A percentile compares a stretch with the other conserved stretches of the same genome.
These are phyloP conservation scores for Punctularia strigosozonata DNA, from an alignment of 768 basidiomycete genomes.

Conservation along the genomic window DNA sequence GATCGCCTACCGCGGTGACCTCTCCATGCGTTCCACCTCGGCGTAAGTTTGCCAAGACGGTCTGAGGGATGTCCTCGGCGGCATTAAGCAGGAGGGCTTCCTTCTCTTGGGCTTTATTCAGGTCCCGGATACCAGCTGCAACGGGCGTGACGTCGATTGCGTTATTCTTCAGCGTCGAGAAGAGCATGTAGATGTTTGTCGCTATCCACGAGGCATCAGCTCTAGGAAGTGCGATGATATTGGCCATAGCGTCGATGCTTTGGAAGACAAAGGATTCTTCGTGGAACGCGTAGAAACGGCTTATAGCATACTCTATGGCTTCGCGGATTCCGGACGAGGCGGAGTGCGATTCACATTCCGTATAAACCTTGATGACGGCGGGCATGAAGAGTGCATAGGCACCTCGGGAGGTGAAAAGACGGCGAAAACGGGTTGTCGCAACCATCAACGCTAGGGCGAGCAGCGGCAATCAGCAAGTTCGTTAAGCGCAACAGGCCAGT, in stretches of 20 bases:
- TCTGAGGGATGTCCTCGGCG: conserved; percentile 65
- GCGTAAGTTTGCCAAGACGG: conserved; percentile 46
- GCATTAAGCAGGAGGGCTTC: conserved; percentile 59
- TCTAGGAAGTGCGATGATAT: conserved; percentile 36
- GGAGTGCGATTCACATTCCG: conserved; percentile 45
- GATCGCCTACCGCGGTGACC: conserved; percentile 17
- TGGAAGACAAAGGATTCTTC: conserved; percentile 67
- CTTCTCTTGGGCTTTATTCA: conserved; percentile 52
- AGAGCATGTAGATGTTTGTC: conserved; percentile 42
- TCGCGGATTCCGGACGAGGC: conserved; percentile 44
- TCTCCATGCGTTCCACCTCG: conserved; percentile 19
- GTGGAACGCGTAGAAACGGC: conserved; percentile 65
- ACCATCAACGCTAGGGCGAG: conserved; percentile 47
- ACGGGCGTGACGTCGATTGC: conserved; percentile 32
- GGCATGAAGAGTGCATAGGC: conserved; percentile 73
- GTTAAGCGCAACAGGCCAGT: not conserved
- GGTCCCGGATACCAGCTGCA: conserved; percentile 53
- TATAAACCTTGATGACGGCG: conserved; percentile 55
- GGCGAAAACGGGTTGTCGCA: conserved; percentile 64
- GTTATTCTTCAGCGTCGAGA: conserved; percentile 42
- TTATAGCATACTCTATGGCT: conserved; percentile 61
- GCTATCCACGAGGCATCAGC: conserved; percentile 41
- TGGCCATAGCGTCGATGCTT: conserved; percentile 49
- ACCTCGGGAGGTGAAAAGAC: conserved; percentile 61
- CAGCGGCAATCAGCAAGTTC: not conserved